Evolutionary conservation across 192 early-diverging fungal species (phyloP).

Genomic region (Backusella psychrophila): DNA sequence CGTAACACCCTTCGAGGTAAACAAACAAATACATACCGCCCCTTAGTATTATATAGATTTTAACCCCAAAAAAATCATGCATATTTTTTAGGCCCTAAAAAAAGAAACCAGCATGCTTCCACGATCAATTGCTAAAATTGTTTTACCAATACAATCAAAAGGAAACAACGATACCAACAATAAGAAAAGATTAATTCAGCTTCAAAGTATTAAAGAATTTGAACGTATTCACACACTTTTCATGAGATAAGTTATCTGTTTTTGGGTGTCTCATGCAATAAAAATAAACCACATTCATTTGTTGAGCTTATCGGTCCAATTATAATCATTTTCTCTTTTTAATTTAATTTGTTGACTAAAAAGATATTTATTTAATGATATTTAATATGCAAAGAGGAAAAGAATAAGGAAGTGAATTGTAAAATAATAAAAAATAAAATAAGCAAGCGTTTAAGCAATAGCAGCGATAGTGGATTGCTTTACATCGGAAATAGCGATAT

Average conservation of each 20-base stretch:
- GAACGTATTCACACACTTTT: slow-evolving; percentile 29
- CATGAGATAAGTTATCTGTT: slow-evolving; percentile 14
- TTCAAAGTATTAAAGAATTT: slow-evolving; percentile 26
- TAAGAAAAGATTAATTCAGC: slow-evolving; percentile 10
- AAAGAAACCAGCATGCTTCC: not conserved
- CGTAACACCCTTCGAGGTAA: not conserved
- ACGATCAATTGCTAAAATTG: slow-evolving; percentile 21
- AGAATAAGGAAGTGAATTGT: not conserved
- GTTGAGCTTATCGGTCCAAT: not conserved
- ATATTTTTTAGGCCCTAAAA: not conserved
- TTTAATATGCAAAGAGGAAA: not conserved
- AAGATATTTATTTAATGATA: not conserved
- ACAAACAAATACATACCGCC: not conserved
- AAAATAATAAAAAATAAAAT: not conserved
- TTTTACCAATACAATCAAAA: slow-evolving; percentile 13
- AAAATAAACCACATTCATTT: not conserved
- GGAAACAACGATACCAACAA: not conserved
- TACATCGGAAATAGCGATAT: not conserved
- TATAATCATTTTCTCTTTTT: not conserved
- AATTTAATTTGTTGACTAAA: not conserved
- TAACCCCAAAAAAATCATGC: not conserved
- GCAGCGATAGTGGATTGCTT: slow-evolving; percentile 13
- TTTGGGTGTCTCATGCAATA: slow-evolving; percentile 7
- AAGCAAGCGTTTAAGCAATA: slow-evolving; percentile 1
- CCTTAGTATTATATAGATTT: not conserved